These are phyloP conservation scores for Parathielavia appendiculata DNA, from an alignment of 495 filamentous ascomycete species.

Conservation along the genomic window DNA sequence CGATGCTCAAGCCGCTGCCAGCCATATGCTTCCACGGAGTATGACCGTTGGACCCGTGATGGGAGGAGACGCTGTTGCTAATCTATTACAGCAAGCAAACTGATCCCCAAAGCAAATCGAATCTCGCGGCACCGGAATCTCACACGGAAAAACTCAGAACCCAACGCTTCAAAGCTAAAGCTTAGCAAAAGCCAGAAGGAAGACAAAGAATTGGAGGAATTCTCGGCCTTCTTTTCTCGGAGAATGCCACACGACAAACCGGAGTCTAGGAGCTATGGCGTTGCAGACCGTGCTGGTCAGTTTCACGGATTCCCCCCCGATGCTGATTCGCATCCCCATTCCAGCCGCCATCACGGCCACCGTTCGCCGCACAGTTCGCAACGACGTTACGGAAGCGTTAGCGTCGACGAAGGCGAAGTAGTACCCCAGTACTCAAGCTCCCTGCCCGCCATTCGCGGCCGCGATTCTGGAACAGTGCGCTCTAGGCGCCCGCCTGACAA, in stretches of 20 bases:
- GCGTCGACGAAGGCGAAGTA: background rate
- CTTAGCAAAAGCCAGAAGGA: constrained; percentile 31
- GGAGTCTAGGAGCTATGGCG: background rate
- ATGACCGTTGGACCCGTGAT: background rate
- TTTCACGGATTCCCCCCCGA: background rate
- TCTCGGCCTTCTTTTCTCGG: constrained; percentile 40
- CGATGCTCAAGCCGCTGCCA: background rate
- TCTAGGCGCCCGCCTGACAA: constrained; percentile 2
- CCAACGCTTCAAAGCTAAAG: constrained; percentile 1
- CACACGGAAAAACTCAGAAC: constrained; percentile 2
- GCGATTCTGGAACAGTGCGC: background rate
- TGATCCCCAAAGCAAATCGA: background rate
- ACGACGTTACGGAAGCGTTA: background rate
- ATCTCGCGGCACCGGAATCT: background rate
- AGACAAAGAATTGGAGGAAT: constrained; percentile 35
- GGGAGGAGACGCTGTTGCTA: background rate
- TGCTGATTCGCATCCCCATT: background rate
- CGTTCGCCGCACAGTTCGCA: constrained; percentile 1
- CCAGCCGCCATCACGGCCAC: background rate
- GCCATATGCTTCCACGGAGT: constrained; percentile 1
- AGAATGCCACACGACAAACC: constrained; percentile 8
- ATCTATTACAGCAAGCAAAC: constrained; percentile 3
- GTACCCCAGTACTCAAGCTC: background rate
- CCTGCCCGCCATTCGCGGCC: background rate
- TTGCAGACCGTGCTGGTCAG: background rate